These are phyloP conservation scores for Linnemannia exigua DNA, from an alignment of 192 early-diverging fungal species.

Conservation along the genomic window DNA sequence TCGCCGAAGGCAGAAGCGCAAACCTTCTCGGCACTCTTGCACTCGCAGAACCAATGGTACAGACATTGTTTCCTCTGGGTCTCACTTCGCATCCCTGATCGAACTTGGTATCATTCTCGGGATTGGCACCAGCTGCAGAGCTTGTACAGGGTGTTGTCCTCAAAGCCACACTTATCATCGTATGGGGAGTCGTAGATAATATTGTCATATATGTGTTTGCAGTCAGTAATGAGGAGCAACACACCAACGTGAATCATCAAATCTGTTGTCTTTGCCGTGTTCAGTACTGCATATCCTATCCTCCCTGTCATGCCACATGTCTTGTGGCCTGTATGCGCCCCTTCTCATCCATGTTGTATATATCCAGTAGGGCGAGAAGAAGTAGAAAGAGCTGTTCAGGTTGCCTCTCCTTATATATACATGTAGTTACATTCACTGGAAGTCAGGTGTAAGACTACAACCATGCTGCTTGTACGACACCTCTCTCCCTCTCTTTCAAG, in stretches of 20 bases:
- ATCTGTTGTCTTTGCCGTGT: too few relatives aligned
- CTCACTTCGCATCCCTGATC: neutral
- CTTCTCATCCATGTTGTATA: too few relatives aligned
- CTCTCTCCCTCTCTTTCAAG: neutral
- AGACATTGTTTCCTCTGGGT: neutral
- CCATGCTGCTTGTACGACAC: too few relatives aligned
- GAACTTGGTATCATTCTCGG: neutral
- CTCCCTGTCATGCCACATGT: too few relatives aligned
- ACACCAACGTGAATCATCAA: too few relatives aligned
- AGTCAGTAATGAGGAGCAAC: neutral
- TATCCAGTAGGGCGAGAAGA: too few relatives aligned
- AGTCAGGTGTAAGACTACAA: too few relatives aligned
- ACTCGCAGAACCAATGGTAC: neutral
- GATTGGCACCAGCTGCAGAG: neutral
- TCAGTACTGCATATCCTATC: too few relatives aligned
- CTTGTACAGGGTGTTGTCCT: neutral
- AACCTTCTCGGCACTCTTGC: neutral
- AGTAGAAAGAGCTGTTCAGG: too few relatives aligned
- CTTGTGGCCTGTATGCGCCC: too few relatives aligned
- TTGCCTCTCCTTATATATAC: too few relatives aligned
- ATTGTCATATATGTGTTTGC: neutral
- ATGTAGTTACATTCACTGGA: too few relatives aligned
- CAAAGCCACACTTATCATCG: neutral
- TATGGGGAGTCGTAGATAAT: neutral
- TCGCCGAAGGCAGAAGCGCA: conserved; percentile 1